Evolutionary conservation across 2,329 filamentous ascomycete genomes (phyloP).

Genomic region (Epicoccum sorghinum): DNA sequence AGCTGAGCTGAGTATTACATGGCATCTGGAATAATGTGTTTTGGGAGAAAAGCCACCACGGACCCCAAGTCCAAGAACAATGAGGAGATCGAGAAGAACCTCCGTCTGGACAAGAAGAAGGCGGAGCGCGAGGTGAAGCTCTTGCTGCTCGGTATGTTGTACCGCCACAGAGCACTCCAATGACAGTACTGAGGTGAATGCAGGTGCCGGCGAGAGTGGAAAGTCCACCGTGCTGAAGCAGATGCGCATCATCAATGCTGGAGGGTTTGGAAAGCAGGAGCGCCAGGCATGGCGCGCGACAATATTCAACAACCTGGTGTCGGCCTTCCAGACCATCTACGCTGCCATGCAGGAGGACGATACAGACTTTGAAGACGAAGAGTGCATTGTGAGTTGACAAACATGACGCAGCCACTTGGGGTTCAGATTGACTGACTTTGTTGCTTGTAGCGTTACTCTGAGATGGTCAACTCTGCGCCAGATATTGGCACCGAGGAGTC

Average conservation of each 20-base stretch:
- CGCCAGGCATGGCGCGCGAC: conserved; percentile 93
- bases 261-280: conserved; percentile 88
- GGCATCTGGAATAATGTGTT: conserved; percentile 57
- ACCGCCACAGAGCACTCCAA: conserved; percentile 2
- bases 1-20: conserved; percentile 29
- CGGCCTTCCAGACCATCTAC: conserved; percentile 87
- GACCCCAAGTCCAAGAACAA: conserved; percentile 57
- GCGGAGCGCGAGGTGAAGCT: conserved; percentile 91
- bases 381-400: conserved; percentile 73
- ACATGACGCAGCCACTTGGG: background rate
- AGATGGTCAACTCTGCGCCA: conserved; percentile 75
- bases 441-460: conserved; percentile 71
- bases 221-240: conserved; percentile 98
- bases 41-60: conserved; percentile 54
- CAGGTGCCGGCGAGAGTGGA: conserved; percentile 92
- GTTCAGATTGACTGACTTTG: conserved; percentile 2
- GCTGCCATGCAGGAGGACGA: conserved; percentile 88
- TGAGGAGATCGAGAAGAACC: conserved; percentile 81
- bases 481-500: conserved; percentile 84
- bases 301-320: conserved; percentile 92
- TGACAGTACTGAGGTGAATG: conserved; percentile 30
- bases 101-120: conserved; percentile 86
- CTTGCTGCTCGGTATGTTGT: conserved; percentile 77
- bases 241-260: conserved; percentile 96
- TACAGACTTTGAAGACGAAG: conserved; percentile 77